These are phyloP conservation scores for Geoglossum glabrum DNA, from an alignment of 495 filamentous ascomycete genomes.

Conservation along the genomic window DNA sequence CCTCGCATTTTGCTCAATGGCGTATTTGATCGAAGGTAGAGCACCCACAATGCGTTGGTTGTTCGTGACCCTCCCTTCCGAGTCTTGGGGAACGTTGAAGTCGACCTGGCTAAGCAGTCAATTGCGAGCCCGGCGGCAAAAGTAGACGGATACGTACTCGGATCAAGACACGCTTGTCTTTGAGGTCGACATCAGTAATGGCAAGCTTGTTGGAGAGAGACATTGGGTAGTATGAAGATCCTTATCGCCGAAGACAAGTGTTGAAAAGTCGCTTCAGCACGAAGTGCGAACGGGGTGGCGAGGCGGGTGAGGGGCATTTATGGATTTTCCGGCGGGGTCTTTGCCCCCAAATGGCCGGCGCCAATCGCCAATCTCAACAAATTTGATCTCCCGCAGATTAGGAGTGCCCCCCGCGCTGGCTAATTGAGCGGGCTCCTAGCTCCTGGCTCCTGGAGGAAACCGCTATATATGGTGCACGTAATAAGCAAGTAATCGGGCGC, in stretches of 20 bases:
- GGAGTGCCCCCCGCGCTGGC: too few species aligned
- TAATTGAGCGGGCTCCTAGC: too few species aligned
- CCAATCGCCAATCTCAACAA: too few species aligned
- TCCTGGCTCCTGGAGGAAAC: too few species aligned
- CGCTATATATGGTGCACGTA: too few species aligned
- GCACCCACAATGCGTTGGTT: slow-evolving; percentile 95
- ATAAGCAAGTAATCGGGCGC: too few species aligned
- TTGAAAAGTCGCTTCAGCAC: too few species aligned
- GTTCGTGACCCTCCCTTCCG: slow-evolving; percentile 84
- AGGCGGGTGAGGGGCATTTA: too few species aligned
- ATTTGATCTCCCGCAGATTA: too few species aligned
- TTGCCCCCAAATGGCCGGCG: too few species aligned
- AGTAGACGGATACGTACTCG: slow-evolving; percentile 42
- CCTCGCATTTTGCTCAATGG: slow-evolving; percentile 83
- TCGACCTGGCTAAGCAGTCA: slow-evolving; percentile 45
- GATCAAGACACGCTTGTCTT: slow-evolving; percentile 94
- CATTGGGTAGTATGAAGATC: slow-evolving; percentile 30
- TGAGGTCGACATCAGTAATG: slow-evolving; percentile 88
- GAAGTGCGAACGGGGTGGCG: too few species aligned
- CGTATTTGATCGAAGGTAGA: slow-evolving; percentile 95
- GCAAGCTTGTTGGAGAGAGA: slow-evolving; percentile 97
- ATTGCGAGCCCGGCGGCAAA: neutral
- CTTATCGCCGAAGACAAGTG: neutral
- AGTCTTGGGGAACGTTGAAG: slow-evolving; percentile 97
- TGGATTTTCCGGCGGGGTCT: too few species aligned